Base-by-base conservation (phyloP, 352 stramenopile species). In the Globisporangium recalcitrans region DNA sequence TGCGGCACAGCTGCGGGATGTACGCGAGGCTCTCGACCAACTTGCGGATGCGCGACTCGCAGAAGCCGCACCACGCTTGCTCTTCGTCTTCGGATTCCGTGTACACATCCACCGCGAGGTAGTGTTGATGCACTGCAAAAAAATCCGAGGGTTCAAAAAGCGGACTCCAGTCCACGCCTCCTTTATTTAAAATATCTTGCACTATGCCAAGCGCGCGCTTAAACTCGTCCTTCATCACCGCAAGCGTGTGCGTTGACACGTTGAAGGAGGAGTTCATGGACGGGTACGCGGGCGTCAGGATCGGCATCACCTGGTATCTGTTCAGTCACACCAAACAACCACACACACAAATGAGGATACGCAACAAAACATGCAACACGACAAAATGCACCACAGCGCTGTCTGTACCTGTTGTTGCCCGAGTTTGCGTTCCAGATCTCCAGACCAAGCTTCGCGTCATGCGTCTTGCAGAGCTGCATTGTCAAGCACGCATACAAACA, bases 211-310 rank as follows among this genome's bases (percentile, higher is more conserved):
- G 61, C 8, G 78, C 85, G 38, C 85, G 78, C 68, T 91, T 88
- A 55, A 98, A 87, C 74, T 99, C 96, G 26, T 97, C 84, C 66
- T 97, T 94, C 73, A 99, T 97, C 27, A 97, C 84, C 26, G 91
- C 75, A n/a, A 98, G 73, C 65, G 96, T 98, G 63, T 97, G 91
- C 36, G 85, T 79, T 58, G 90, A 97, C 49, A 99, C 96, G 71
- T 98, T 99, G 77, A 98, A 99, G 19, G 96, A 98, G 26, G 96
- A 99, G 77, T 99, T 99, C 97, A 99, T 99, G 27, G 88, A 97
- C 47, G 98, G 98, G 76, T 99, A 99, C 54, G 95, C 96, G 4
- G 98, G 98, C 24, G 98, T 99, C 62, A 99, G 77, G 58, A 99
- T 99, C 26, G 97, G 97, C 96, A 99, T 99, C 19, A 98, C 77